Evolutionary conservation across 345 rosid genomes (phyloP).

Genomic region (Mercurialis annua): DNA sequence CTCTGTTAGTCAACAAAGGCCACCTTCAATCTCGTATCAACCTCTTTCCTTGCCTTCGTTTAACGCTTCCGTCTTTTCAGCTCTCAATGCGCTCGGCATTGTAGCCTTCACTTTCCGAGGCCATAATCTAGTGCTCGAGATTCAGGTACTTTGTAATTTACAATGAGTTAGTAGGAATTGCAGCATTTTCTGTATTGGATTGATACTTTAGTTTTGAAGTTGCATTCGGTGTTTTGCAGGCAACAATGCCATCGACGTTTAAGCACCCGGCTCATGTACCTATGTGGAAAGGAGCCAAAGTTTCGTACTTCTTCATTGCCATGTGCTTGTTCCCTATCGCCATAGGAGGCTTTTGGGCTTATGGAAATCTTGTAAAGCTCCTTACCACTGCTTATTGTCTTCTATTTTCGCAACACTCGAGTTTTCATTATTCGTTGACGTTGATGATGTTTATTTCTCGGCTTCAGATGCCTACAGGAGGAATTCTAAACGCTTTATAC

Average conservation of each 20-base stretch:
- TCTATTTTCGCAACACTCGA: not conserved
- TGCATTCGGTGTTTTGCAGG: slow-evolving; percentile 35
- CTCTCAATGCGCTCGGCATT: slow-evolving; percentile 90
- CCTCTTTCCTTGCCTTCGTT: slow-evolving; percentile 64
- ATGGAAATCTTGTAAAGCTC: slow-evolving; percentile 84
- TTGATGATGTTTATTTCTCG: not conserved
- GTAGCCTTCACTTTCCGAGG: slow-evolving; percentile 92
- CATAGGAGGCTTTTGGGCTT: slow-evolving; percentile 97
- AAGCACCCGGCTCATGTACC: slow-evolving; percentile 98
- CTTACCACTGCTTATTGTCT: not conserved
- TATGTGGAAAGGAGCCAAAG: slow-evolving; percentile 99
- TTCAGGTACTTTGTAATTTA: slow-evolving; percentile 54
- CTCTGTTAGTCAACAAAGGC: slow-evolving; percentile 88
- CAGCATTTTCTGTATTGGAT: not conserved
- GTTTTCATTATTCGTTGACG: not conserved
- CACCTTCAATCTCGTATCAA: slow-evolving; percentile 68
- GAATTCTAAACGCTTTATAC: slow-evolving; percentile 77
- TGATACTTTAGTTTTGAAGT: not conserved
- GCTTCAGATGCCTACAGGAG: slow-evolving; percentile 85
- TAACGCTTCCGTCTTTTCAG: slow-evolving; percentile 60
- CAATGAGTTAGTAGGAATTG: too few relatives aligned
- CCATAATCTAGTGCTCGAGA: slow-evolving; percentile 83
- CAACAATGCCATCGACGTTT: slow-evolving; percentile 97
- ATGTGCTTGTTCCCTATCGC: slow-evolving; percentile 83
- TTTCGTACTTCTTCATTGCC: slow-evolving; percentile 84